Evolutionary conservation across 371 early-diverging fungal genomes (phyloP).

Genomic region (Mortierella sp.): DNA sequence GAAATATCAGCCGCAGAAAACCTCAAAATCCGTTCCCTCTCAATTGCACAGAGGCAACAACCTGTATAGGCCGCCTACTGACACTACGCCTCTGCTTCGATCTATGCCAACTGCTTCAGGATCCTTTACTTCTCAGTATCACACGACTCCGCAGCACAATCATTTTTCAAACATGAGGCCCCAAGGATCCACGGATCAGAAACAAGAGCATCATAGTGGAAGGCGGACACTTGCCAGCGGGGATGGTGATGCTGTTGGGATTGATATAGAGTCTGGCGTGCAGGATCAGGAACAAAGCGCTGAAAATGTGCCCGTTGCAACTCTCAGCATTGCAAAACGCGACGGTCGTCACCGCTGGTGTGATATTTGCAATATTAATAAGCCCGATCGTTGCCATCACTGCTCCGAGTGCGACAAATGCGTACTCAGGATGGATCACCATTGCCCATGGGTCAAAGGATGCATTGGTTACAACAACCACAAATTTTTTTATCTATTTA

Average conservation of each 20-base stretch:
- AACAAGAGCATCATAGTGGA: neutral
- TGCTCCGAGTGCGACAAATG: constrained; percentile 91
- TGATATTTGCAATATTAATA: constrained; percentile 68
- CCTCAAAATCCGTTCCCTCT: neutral
- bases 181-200: neutral
- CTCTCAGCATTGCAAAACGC: constrained; percentile 59
- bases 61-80: neutral
- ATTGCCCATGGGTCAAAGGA: constrained; percentile 78
- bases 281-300: neutral
- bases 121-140: constrained; percentile 3
- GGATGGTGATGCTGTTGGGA: constrained; percentile 1
- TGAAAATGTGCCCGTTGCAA: constrained; percentile 41
- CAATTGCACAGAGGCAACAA: neutral
- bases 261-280: constrained; percentile 3
- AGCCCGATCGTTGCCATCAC: constrained; percentile 95
- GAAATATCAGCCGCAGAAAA: constrained; percentile 25
- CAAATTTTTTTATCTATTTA: constrained; percentile 86
- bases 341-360: constrained; percentile 70
- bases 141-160: constrained; percentile 1
- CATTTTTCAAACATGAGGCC: neutral
- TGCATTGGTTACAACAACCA: constrained; percentile 88
- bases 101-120: neutral
- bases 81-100: constrained; percentile 21
- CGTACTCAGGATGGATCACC: constrained; percentile 80
- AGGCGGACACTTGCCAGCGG: neutral